Evolutionary conservation across 495 filamentous ascomycete genomes (phyloP).

Genomic region (Trichoderma virens): DNA sequence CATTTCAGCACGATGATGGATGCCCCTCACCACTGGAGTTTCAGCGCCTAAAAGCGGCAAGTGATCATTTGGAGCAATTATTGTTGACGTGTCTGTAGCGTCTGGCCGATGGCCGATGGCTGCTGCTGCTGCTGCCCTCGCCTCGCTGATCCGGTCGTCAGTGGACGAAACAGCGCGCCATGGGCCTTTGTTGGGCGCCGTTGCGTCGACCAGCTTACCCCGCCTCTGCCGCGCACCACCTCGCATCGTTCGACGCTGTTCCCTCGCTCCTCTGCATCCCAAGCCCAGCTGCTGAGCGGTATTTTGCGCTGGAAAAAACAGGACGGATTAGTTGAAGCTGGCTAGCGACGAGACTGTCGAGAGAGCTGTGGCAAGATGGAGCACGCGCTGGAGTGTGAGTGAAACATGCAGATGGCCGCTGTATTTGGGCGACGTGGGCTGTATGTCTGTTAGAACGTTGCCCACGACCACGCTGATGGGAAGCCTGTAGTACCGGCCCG

Average conservation of each 20-base stretch:
- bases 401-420: too few relatives aligned
- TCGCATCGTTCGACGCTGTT: background rate
- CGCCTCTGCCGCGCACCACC: background rate
- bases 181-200: background rate
- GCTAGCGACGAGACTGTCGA: too few relatives aligned
- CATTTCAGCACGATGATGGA: slow-evolving; percentile 5
- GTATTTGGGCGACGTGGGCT: too few relatives aligned
- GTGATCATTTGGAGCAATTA: too few relatives aligned
- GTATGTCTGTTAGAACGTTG: too few relatives aligned
- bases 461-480: background rate
- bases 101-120: too few relatives aligned
- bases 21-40: slow-evolving; percentile 2
- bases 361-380: too few relatives aligned
- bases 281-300: background rate
- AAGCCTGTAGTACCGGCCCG: background rate
- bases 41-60: slow-evolving; percentile 9
- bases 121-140: background rate
- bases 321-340: too few relatives aligned
- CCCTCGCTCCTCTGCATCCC: background rate
- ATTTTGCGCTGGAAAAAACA: too few relatives aligned
- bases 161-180: background rate
- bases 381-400: too few relatives aligned
- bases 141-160: background rate
- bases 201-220: background rate
- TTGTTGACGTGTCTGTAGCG: too few relatives aligned